Base-by-base conservation (phyloP, 2,329 filamentous ascomycete genomes). In the Chaetomium olivaceum region DNA sequence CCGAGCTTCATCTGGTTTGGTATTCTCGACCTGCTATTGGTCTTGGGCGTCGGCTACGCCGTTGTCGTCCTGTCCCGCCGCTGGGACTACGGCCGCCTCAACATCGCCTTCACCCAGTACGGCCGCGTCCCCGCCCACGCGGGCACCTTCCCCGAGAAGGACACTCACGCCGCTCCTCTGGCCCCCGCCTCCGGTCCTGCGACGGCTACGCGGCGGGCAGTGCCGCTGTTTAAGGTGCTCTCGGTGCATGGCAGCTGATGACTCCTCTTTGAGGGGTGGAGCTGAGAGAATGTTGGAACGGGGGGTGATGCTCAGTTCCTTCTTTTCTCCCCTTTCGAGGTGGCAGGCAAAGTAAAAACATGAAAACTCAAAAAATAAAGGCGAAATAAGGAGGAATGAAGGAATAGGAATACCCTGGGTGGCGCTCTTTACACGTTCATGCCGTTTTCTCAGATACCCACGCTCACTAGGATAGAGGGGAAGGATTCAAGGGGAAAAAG, bases 51-150 rank as follows among this genome's bases (percentile, higher is more conserved):
- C 14, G 75, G 79, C 50, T 75, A 79, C 27, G 75, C 76, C 62
- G 79, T 83, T 70, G 65, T 85, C 54, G 61, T 79, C 71, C 73
- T 84, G 6, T 76, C 82, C 12, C 76, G 78, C 66, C 75, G 73
- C 25, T 85, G 85, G 83, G 83, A 87, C 73, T 85, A 83, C 67
- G 76, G 76, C 67, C 73, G 75, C 39, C 74, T 86, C 65, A 83
- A 83, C 74, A 72, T 86, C 50, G 78, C 80, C 65, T 86, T 86
- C 69, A 86, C 83, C 25, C 83, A 85, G 73, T 83, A 84, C 70
- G 83, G 83, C 60, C 81, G 83, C 21, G 81, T 85, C 25, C 71
- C 73, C n/a, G 71, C 77, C n/a, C 70, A 70, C 9, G 70, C 71
- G 14, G 79, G 79, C n/a, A 73, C 75, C 54, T 82, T 77, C 74